phyloP scores from a whole-genome alignment of 352 stramenopile genomes.

The Globisporangium spiculum region DNA sequence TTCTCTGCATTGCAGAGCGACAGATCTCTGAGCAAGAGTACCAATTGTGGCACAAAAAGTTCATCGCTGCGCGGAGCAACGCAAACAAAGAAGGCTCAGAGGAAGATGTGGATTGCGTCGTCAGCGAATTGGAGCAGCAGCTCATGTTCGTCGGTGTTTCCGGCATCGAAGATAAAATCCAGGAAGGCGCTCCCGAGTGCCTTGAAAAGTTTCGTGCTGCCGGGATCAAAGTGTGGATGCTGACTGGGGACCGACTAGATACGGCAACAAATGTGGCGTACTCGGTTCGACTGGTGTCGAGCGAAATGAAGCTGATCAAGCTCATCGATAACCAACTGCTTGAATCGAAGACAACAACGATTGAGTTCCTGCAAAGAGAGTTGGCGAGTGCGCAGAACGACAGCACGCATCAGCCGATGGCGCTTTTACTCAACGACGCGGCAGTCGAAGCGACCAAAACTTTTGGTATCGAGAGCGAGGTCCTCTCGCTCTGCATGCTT shows the following conservation, averaged over 20 bases:
- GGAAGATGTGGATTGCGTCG: constrained; percentile 28
- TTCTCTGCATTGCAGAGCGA: constrained; percentile 65
- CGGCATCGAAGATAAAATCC: constrained; percentile 70
- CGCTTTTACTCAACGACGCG: constrained; percentile 49
- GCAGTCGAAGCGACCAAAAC: constrained; percentile 42
- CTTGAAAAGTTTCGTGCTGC: constrained; percentile 57
- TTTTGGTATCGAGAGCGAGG: constrained; percentile 38
- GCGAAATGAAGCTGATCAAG: constrained; percentile 51
- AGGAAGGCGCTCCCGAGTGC: constrained; percentile 50
- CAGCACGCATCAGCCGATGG: constrained; percentile 7
- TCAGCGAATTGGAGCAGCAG: constrained; percentile 44
- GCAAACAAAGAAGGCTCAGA: constrained; percentile 21
- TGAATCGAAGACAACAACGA: constrained; percentile 17
- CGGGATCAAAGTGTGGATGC: constrained; percentile 78
- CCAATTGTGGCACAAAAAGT: constrained; percentile 38
- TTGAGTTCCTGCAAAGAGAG: constrained; percentile 29
- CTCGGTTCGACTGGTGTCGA: constrained; percentile 46
- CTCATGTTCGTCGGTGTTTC: constrained; percentile 54
- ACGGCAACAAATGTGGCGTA: constrained; percentile 66
- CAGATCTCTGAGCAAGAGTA: constrained; percentile 57
- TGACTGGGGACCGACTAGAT: constrained; percentile 61
- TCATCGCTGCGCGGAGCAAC: constrained; percentile 20
- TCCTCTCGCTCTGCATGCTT: constrained; percentile 54
- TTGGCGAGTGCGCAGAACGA: constrained; percentile 14
- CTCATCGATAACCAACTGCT: constrained; percentile 29